Evolutionary conservation across 2,329 filamentous ascomycete genomes (phyloP).

Genomic region (Aspergillus intermedius): DNA sequence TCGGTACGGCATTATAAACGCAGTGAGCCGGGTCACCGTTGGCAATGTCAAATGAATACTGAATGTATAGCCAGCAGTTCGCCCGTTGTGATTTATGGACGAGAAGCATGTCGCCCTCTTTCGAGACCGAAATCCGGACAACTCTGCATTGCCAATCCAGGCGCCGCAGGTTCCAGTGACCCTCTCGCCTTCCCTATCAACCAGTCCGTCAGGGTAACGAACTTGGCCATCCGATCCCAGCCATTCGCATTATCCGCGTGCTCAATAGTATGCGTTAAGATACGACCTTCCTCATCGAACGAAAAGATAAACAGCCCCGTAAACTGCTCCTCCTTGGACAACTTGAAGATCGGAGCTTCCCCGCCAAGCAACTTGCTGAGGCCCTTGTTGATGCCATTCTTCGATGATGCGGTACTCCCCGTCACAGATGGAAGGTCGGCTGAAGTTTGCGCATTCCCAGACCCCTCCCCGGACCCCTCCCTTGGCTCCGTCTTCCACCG

Average conservation of each 20-base stretch:
- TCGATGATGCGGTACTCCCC: conserved; percentile 17
- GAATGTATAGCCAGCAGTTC: no score
- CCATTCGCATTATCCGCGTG: conserved; percentile 77
- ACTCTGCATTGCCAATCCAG: conserved; percentile 24
- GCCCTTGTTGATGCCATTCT: conserved; percentile 31
- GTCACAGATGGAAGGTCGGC: conserved; percentile 4
- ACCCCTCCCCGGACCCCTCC: conserved; percentile 14
- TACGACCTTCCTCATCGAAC: conserved; percentile 79
- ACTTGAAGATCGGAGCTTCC: conserved; percentile 43
- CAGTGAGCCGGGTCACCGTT: no score
- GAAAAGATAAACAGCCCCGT: conserved; percentile 91
- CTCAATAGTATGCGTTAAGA: conserved; percentile 87
- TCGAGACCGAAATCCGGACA: conserved; percentile 7
- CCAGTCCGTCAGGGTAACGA: conserved; percentile 93
- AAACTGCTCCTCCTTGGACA: conserved; percentile 66
- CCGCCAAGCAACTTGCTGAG: conserved; percentile 47
- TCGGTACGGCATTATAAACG: not conserved
- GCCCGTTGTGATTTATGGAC: not conserved
- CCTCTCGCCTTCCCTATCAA: conserved; percentile 70
- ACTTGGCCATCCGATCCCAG: conserved; percentile 76
- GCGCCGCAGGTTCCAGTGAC: conserved; percentile 23
- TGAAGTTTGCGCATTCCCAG: not conserved
- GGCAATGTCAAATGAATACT: no score
- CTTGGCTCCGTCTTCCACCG: conserved; percentile 67
- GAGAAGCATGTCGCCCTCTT: not conserved